These are phyloP conservation scores for Arthrinium phaeospermum DNA, from an alignment of 2,329 filamentous ascomycete genomes.

Conservation along the genomic window DNA sequence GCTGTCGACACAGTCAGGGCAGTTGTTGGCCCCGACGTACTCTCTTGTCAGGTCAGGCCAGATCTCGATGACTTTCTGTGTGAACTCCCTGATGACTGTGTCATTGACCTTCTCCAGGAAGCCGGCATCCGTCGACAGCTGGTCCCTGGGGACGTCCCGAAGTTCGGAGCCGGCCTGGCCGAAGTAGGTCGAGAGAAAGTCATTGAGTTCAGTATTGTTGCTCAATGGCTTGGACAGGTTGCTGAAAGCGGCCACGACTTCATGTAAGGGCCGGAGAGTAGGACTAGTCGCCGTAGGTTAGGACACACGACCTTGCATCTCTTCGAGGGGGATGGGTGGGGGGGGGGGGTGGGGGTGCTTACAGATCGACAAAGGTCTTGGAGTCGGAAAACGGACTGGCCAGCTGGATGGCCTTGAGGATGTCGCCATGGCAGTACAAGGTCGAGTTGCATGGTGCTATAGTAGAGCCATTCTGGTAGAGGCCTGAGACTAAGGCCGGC, in stretches of 20 bases:
- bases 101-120: conserved; percentile 65
- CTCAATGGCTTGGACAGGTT: conserved; percentile 63
- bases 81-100: conserved; percentile 64
- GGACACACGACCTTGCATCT: background rate
- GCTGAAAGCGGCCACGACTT: conserved; percentile 66
- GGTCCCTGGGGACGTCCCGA: conserved; percentile 53
- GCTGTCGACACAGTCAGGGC: conserved; percentile 65
- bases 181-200: conserved; percentile 69
- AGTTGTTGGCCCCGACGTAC: conserved; percentile 60
- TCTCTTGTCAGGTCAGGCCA: conserved; percentile 71
- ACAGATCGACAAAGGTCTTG: conserved; percentile 76
- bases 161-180: conserved; percentile 68
- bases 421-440: conserved; percentile 70
- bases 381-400: conserved; percentile 69
- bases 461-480: conserved; percentile 66
- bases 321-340: background rate
- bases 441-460: conserved; percentile 70
- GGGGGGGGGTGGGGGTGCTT: conserved; percentile 35
- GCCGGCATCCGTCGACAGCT: conserved; percentile 60
- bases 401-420: conserved; percentile 66
- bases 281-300: conserved; percentile 50
- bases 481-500: conserved; percentile 41
- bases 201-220: conserved; percentile 67
- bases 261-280: conserved; percentile 61
- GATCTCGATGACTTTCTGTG: conserved; percentile 68